Conservation (phyloP, 2,329 filamentous ascomycete species). For the Pseudophaeomoniella oleicola region DNA sequence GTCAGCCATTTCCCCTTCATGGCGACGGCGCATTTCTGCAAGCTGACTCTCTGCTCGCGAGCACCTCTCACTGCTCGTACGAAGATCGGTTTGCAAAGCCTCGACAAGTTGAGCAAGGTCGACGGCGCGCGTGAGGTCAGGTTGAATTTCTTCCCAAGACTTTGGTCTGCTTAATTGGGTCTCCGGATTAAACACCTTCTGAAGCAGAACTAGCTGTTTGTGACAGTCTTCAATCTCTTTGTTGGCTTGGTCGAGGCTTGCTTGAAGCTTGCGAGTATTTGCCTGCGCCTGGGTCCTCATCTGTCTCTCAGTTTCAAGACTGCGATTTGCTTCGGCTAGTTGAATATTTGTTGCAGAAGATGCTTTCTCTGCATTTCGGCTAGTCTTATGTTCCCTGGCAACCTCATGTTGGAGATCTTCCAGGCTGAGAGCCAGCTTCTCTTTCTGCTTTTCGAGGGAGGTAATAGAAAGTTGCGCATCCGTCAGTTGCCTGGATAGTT, state of each 20-base stretch:
- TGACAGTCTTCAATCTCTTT: conserved; percentile 69
- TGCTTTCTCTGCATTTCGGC: conserved; percentile 77
- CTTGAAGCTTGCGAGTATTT: conserved; percentile 68
- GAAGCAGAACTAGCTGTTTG: conserved; percentile 63
- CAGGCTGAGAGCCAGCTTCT: conserved; percentile 74
- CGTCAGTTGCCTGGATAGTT: conserved; percentile 68
- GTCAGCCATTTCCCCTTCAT: conserved; percentile 56
- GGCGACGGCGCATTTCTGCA: conserved; percentile 58
- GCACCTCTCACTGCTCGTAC: conserved; percentile 68
- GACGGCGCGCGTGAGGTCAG: conserved; percentile 51
- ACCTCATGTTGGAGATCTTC: conserved; percentile 92
- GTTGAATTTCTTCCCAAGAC: conserved; percentile 53
- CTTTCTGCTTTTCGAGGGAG: conserved; percentile 81
- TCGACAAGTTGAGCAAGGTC: conserved; percentile 78
- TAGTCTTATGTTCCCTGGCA: conserved; percentile 75
- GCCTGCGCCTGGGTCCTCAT: conserved; percentile 71
- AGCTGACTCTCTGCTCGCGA: conserved; percentile 72
- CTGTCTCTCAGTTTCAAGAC: conserved; percentile 79
- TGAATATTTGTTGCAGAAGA: conserved; percentile 68
- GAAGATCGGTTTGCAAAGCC: conserved; percentile 73
- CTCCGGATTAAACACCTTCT: conserved; percentile 75
- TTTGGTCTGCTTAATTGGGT: conserved; percentile 44
- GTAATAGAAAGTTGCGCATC: conserved; percentile 72
- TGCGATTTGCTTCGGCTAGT: conserved; percentile 76
- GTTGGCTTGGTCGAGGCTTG: conserved; percentile 63